A percentile compares a stretch with the other conserved stretches of the same genome.
Conservation (phyloP, 768 basidiomycete genomes). For the Collybiopsis confluens region DNA sequence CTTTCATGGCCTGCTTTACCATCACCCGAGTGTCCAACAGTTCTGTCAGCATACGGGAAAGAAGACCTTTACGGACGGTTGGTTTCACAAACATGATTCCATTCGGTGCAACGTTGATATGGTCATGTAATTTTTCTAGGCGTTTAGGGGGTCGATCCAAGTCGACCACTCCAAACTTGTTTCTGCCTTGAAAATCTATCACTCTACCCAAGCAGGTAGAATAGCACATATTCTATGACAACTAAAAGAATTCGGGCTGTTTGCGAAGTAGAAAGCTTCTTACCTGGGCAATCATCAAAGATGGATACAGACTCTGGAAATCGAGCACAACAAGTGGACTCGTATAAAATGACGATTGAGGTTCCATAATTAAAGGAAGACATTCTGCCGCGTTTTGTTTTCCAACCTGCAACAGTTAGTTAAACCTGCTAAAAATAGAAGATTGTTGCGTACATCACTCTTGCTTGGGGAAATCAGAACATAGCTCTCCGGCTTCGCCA, state of each 20-base stretch:
- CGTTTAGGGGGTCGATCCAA: slow-evolving; percentile 64
- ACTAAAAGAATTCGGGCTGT: background rate
- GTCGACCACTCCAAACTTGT: slow-evolving; percentile 84
- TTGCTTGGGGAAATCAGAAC: slow-evolving; percentile 88
- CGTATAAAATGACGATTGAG: slow-evolving; percentile 86
- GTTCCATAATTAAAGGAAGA: slow-evolving; percentile 94
- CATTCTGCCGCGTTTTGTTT: slow-evolving; percentile 95
- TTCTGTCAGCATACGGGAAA: slow-evolving; percentile 90
- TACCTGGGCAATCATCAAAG: slow-evolving; percentile 82
- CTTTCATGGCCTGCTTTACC: slow-evolving; percentile 97
- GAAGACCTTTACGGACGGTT: slow-evolving; percentile 75
- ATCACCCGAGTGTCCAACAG: slow-evolving; percentile 93
- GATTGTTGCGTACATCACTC: slow-evolving; percentile 56
- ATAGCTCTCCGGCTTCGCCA: slow-evolving; percentile 93
- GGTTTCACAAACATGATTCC: slow-evolving; percentile 93
- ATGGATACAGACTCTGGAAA: slow-evolving; percentile 95
- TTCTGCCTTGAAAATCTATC: slow-evolving; percentile 78
- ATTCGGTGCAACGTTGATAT: slow-evolving; percentile 89
- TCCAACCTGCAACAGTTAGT: slow-evolving; percentile 63
- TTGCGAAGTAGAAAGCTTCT: background rate
- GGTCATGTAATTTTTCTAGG: slow-evolving; percentile 64
- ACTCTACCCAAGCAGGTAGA: slow-evolving; percentile 94
- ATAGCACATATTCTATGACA: slow-evolving; percentile 85
- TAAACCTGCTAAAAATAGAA: background rate
- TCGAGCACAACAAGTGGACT: slow-evolving; percentile 92